These are phyloP conservation scores for Wakefieldia striispora DNA, from an alignment of 768 basidiomycete genomes.

Conservation along the genomic window DNA sequence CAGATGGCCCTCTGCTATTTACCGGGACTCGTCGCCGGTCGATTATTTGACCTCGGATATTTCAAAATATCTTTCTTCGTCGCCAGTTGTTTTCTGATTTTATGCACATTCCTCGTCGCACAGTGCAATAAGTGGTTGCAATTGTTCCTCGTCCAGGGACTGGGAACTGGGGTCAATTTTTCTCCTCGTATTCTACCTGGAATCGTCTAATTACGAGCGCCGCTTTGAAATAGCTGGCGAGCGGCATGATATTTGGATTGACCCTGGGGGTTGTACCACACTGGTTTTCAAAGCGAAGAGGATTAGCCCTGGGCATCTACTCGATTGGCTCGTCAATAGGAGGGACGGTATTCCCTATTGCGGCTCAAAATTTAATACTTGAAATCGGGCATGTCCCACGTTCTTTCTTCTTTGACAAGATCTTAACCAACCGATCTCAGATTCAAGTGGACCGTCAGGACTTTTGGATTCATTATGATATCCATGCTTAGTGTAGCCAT, in stretches of 20 bases:
- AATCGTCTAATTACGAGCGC: not conserved
- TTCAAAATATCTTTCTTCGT: conserved; percentile 49
- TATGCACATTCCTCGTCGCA: conserved; percentile 61
- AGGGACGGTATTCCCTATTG: conserved; percentile 65
- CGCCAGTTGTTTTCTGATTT: conserved; percentile 50
- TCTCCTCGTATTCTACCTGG: too few relatives aligned
- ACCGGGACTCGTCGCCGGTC: conserved; percentile 61
- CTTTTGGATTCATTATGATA: conserved; percentile 62
- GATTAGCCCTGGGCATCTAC: conserved; percentile 57
- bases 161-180: conserved; percentile 57
- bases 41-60: conserved; percentile 73
- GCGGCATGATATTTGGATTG: conserved; percentile 63
- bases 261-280: conserved; percentile 60
- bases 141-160: conserved; percentile 71
- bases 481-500: conserved; percentile 52
- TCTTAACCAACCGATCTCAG: conserved; percentile 33
- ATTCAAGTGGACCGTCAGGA: conserved; percentile 78
- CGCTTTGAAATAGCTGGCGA: conserved; percentile 31
- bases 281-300: conserved; percentile 65
- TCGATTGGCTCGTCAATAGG: conserved; percentile 69
- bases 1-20: conserved; percentile 61
- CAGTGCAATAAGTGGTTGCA: conserved; percentile 78
- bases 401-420: not conserved
- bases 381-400: conserved; percentile 48
- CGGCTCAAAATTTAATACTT: conserved; percentile 52